Evolutionary conservation across 306 rosid species (phyloP).

Genomic region (Benincasa hispida): DNA sequence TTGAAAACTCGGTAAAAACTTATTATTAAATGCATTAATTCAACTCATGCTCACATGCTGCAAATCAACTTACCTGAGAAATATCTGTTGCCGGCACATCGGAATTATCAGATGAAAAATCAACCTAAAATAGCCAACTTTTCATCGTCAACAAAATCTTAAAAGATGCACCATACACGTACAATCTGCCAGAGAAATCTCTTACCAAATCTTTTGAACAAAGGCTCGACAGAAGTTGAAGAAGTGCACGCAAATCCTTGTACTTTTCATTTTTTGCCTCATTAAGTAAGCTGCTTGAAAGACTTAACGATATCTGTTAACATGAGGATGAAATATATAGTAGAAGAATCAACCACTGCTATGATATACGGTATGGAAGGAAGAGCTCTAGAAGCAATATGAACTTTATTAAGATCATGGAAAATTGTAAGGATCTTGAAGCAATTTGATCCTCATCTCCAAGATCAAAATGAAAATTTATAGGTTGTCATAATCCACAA

Average conservation of each 20-base stretch:
- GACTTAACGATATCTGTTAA: slow-evolving; percentile 65
- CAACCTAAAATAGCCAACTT: background rate
- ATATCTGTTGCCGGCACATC: slow-evolving; percentile 54
- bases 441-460: background rate
- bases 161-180: background rate
- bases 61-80: slow-evolving; percentile 57
- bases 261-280: slow-evolving; percentile 84
- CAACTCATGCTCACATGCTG: background rate
- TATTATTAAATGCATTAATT: background rate
- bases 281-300: slow-evolving; percentile 60
- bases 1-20: slow-evolving; percentile 14
- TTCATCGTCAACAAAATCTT: slow-evolving; percentile 15
- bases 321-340: background rate
- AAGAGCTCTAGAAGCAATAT: background rate
- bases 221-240: slow-evolving; percentile 86
- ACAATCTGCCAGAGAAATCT: background rate
- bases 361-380: background rate
- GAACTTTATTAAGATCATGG: background rate
- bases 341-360: background rate
- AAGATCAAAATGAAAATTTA: background rate
- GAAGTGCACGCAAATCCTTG: slow-evolving; percentile 94
- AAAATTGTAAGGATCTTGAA: background rate
- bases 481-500: background rate
- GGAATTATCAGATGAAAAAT: slow-evolving; percentile 14
- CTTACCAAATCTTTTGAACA: slow-evolving; percentile 89